Evolutionary conservation across 352 stramenopile species (phyloP).

Genomic region (Phytophthora nicotianae): DNA sequence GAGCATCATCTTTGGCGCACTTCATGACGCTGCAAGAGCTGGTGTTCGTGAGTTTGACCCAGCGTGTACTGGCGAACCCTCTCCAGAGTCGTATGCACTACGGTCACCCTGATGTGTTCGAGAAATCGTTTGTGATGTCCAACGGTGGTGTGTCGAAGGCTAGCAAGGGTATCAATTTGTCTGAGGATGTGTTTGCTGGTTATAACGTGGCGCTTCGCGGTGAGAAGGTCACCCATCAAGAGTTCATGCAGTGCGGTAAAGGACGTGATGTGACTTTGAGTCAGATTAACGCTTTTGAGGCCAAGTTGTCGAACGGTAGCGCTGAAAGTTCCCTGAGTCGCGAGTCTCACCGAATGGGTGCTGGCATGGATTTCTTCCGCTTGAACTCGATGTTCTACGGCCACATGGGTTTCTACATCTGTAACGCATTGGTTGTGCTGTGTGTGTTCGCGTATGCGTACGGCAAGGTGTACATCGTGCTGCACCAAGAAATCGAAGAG

Average conservation of each 20-base stretch:
- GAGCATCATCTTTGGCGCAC: constrained; percentile 80
- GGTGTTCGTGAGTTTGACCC: constrained; percentile 88
- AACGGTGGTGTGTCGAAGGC: constrained; percentile 88
- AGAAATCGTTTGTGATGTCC: constrained; percentile 88
- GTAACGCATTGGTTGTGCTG: constrained; percentile 78
- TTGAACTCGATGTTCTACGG: constrained; percentile 91
- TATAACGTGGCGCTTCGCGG: constrained; percentile 85
- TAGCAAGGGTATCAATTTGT: constrained; percentile 89
- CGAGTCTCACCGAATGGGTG: constrained; percentile 82
- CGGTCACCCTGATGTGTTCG: constrained; percentile 88
- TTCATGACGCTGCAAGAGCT: constrained; percentile 91
- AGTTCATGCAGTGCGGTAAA: constrained; percentile 91
- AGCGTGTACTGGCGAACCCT: constrained; percentile 79
- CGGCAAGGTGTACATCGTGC: constrained; percentile 86
- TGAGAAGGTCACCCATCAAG: constrained; percentile 77
- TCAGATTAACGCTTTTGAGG: constrained; percentile 89
- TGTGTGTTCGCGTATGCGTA: constrained; percentile 87
- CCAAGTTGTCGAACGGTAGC: constrained; percentile 83
- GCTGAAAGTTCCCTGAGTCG: constrained; percentile 83
- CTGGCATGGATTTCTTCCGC: constrained; percentile 89
- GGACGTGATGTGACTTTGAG: constrained; percentile 88
- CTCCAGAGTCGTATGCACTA: constrained; percentile 89
- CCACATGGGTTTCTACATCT: constrained; percentile 91
- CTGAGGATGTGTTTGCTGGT: constrained; percentile 89
- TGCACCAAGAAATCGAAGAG: constrained; percentile 75